A percentile compares a stretch with the other conserved stretches of the same genome.
Evolutionary conservation across 257 asterid genomes (phyloP).

Genomic region (Solanum lycopersicoides): DNA sequence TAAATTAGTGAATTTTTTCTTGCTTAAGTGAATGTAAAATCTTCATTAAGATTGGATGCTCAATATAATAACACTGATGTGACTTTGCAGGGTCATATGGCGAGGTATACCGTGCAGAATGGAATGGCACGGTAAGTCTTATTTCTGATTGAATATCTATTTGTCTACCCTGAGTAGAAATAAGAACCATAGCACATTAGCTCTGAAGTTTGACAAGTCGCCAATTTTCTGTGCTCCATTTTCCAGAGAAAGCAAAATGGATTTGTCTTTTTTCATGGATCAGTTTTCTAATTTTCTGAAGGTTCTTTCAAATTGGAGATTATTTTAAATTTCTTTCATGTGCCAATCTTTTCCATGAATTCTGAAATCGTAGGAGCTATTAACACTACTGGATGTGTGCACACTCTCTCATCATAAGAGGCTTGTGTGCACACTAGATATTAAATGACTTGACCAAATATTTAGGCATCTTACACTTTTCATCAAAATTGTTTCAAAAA

Average conservation of each 20-base stretch:
- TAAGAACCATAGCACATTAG: not conserved
- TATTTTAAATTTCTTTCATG: not conserved
- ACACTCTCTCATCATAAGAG: not conserved
- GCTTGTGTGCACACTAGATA: not conserved
- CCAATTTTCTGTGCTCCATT: not conserved
- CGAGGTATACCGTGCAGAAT: slow-evolving; percentile 91
- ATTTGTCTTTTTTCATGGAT: not conserved
- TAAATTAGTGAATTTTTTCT: not conserved
- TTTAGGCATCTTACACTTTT: not conserved
- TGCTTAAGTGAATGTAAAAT: not conserved
- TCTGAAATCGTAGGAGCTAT: not conserved
- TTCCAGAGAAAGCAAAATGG: not conserved
- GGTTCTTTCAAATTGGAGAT: not conserved
- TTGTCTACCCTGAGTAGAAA: not conserved
- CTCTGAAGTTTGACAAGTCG: not conserved
- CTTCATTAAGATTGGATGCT: not conserved
- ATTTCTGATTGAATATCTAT: not conserved
- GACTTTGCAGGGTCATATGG: slow-evolving; percentile 83
- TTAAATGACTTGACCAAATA: not conserved
- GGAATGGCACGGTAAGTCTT: slow-evolving; percentile 88
- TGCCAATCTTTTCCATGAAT: not conserved
- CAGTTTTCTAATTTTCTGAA: not conserved
- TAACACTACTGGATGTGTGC: not conserved
- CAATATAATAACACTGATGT: not conserved
- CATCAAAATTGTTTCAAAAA: not conserved